Evolutionary conservation across 139 green algal species (phyloP), one percentile per base, ranked within the genome.

Genomic region (Chlorella ohadii): DNA sequence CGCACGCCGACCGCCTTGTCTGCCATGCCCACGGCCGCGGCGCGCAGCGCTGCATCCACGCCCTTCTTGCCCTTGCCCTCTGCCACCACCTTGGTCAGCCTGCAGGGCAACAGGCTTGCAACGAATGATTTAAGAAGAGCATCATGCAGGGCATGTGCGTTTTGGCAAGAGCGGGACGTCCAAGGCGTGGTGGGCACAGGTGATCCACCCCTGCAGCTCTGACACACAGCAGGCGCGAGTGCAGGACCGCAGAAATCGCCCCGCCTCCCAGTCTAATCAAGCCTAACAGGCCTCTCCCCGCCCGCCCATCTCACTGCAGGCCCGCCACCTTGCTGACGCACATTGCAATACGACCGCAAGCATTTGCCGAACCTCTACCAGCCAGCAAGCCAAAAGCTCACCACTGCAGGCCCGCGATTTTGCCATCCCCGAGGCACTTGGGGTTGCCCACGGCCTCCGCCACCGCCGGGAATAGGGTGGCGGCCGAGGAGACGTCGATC

Each of bases 1-100:
- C 95, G 83, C 41, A 97, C 94, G 33, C 92, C 90, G 4, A 66
- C 84, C 0, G 91, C 82, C 88, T 98, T 98, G 90, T 98, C 96
- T 0, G 47, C 57, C 16, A 73, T 77, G 17, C 91, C 92, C 16
- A 90, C 13, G 1, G 86, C 85, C 17, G 88, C 90, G 5, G 83
- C 85, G 5, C 86, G 82, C 36, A 86, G 76, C 34, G 75, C 89
- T 28, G 25, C 23, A 33, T 91, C 87, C 28, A 89, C 51, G 44
- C 88, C 88, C 17, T 65, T 77, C 20, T 55, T 75, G 39, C 72
- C 79, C 41, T 80, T 79, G 39, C 79, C 84, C n/a, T 67, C 68
- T 1, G 82, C 39, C 57, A 87, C 61, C 61, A 73, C 59, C 36
- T 84, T 87, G 47, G 67, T 85, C 67, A 93, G 67, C 84, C 84